Evolutionary conservation across 2,329 filamentous ascomycete genomes (phyloP).

Genomic region (Aureobasidium leucospermi): DNA sequence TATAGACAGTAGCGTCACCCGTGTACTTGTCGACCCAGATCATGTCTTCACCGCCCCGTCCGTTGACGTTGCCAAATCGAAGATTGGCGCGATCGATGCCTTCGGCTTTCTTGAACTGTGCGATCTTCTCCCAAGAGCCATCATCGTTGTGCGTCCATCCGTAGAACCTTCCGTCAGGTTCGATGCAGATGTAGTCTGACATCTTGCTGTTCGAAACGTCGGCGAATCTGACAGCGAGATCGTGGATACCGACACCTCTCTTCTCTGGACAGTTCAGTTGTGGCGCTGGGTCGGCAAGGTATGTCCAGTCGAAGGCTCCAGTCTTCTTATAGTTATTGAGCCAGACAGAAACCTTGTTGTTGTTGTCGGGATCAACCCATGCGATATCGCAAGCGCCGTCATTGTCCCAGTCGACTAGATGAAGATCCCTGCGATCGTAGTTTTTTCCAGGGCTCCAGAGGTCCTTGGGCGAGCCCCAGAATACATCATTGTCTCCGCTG

Average conservation of each 20-base stretch:
- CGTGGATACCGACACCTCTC: background rate
- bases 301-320: too few relatives aligned
- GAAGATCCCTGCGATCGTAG: background rate
- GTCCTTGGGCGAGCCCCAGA: too few relatives aligned
- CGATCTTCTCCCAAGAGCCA: conserved; percentile 7
- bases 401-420: conserved; percentile 14
- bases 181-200: background rate
- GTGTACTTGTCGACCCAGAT: background rate
- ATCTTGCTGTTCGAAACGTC: too few relatives aligned
- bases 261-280: too few relatives aligned
- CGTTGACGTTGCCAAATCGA: conserved; percentile 16
- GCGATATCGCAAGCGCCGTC: conserved; percentile 15
- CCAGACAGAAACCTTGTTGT: conserved; percentile 1
- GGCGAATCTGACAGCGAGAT: background rate
- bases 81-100: conserved; percentile 14
- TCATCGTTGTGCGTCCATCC: conserved; percentile 14
- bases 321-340: background rate
- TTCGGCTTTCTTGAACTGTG: conserved; percentile 13
- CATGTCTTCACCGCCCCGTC: conserved; percentile 13
- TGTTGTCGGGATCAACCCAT: too few relatives aligned
- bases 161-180: background rate
- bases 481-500: too few relatives aligned
- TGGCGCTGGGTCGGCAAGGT: too few relatives aligned
- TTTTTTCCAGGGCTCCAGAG: background rate
- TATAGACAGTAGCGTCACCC: background rate